Evolutionary conservation across 2,329 filamentous ascomycete genomes (phyloP).

Genomic region (Penicillium sp.): DNA sequence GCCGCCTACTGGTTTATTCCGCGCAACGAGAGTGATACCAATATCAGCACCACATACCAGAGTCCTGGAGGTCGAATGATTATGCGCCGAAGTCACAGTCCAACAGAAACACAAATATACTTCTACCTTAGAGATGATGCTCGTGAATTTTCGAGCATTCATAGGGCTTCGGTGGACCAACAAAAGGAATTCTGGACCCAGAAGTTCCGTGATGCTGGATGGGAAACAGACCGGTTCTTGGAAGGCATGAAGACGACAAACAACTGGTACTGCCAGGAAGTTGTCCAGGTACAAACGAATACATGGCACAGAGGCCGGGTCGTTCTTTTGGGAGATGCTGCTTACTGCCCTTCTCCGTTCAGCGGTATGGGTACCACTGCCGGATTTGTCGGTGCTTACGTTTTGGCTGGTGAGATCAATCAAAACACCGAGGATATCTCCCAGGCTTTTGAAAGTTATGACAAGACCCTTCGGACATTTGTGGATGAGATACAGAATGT

Average conservation of each 20-base stretch:
- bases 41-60: conserved; percentile 16
- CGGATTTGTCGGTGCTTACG: conserved; percentile 48
- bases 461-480: conserved; percentile 24
- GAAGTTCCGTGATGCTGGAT: conserved; percentile 39
- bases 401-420: conserved; percentile 53
- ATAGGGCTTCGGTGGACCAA: conserved; percentile 12
- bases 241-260: conserved; percentile 39
- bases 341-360: conserved; percentile 34
- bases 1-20: conserved; percentile 32
- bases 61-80: conserved; percentile 23
- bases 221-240: conserved; percentile 37
- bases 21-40: conserved; percentile 18
- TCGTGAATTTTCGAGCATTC: conserved; percentile 11
- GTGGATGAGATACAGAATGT: conserved; percentile 22
- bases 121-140: conserved; percentile 17
- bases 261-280: conserved; percentile 48
- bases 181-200: conserved; percentile 30
- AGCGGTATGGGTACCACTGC: conserved; percentile 39
- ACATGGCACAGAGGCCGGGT: conserved; percentile 30
- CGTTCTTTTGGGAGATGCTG: conserved; percentile 44
- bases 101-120: conserved; percentile 22
- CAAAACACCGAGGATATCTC: conserved; percentile 20
- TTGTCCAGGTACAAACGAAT: conserved; percentile 34
- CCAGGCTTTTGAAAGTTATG: conserved; percentile 23
- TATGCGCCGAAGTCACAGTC: conserved; percentile 22